Evolutionary conservation across 139 green algal genomes (phyloP).

Genomic region (Coccomyxa sp.): DNA sequence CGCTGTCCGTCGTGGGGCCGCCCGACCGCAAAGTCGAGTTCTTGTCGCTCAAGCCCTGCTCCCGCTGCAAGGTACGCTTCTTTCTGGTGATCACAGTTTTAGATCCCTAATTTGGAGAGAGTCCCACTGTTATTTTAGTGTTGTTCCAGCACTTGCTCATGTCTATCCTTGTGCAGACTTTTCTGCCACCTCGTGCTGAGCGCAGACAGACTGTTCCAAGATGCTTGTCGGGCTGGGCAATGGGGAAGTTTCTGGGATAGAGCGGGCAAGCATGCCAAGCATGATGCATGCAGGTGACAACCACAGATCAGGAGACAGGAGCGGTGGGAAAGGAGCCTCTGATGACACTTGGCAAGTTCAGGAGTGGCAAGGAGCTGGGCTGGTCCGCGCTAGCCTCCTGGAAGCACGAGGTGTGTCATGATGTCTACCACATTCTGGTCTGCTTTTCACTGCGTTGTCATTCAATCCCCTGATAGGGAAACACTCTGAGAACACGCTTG

Average conservation of each 20-base stretch:
- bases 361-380: constrained; percentile 17
- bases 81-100: background rate
- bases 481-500: too few species aligned
- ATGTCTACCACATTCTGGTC: too few species aligned
- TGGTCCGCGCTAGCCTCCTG: background rate
- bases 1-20: background rate
- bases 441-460: too few species aligned
- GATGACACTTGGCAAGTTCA: constrained; percentile 27
- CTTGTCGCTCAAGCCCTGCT: constrained; percentile 59
- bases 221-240: too few species aligned
- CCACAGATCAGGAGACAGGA: constrained; percentile 58
- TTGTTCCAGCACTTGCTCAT: too few species aligned
- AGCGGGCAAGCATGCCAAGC: constrained; percentile 8
- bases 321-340: constrained; percentile 53
- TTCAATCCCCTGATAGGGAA: too few species aligned
- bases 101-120: background rate
- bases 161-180: too few species aligned
- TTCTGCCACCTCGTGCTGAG: too few species aligned
- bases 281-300: constrained; percentile 44
- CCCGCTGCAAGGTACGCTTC: constrained; percentile 35
- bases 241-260: background rate
- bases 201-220: too few species aligned
- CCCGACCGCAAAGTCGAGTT: constrained; percentile 27
- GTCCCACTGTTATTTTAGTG: too few species aligned
- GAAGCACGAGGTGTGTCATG: background rate